Base-by-base conservation (phyloP, 2,329 filamentous ascomycete species). In the Aplosporella prunicola region DNA sequence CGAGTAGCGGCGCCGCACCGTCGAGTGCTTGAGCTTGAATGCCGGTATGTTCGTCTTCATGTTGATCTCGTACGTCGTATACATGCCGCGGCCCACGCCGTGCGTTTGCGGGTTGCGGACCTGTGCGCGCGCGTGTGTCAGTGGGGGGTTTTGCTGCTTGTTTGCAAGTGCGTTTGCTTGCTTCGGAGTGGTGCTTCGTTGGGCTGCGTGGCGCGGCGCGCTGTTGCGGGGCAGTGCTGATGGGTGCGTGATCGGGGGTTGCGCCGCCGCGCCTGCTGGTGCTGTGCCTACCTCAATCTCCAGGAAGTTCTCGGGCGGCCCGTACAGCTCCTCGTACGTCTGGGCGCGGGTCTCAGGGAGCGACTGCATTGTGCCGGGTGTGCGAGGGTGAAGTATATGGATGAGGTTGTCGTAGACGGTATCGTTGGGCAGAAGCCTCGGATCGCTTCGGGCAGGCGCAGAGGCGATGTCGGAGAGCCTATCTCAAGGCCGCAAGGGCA, bases 271-370 rank as follows among this genome's bases (percentile, higher is more conserved):
- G n/a, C n/a, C n/a, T 30, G 20, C 15, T 27, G 20, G 20, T 39
- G 25, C 15, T 29, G 33, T 26, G 57, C 66, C 41, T 61, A 91
- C 88, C 72, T 98, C 91, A 47, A 98, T 94, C 70, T 98, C 91
- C 38, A 98, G 76, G 59, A 96, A 95, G 70, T 98, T 98, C 72
- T 98, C 91, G 5, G 91, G 91, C 32, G 89, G 86, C 10, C 88
- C 91, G 63, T 98, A 98, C 61, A 96, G 94, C 72, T 98, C 91
- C 66, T 98, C 91, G 58, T 95, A 96, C 57, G 82, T 91, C 70
- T 98, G 91, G 65, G 84, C 78, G 53, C 88, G 83, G 49, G 82
- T 66, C 47, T 78, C 74, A 31, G 76, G 74, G 51, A 79, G 67
- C 41, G 74, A 71, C 60, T 78, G 74, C 75, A 79, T 79, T 32